Evolutionary conservation across 1,284 basidiomycete species (phyloP), one percentile per base, ranked within the genome.

Genomic region (Heterobasidion parviporum): DNA sequence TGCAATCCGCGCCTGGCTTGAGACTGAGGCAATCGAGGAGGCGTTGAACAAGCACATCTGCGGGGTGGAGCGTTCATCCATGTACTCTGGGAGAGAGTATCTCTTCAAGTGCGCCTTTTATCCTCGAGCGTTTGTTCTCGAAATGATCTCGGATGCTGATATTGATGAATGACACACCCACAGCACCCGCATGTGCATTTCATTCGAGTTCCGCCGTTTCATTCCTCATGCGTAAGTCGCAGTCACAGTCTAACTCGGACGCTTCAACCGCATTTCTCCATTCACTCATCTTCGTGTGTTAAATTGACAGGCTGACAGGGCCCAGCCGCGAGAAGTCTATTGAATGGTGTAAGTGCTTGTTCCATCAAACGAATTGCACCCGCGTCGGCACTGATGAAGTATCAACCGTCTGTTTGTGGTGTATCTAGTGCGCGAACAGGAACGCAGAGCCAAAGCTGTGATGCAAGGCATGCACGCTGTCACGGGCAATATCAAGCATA

Each of bases 71-170:
- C 72, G 78, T 56, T 75, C 81, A 3, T 87, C 80, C 61, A 71
- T 89, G 46, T 89, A 79, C 63, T 79, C 83, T 56, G 86, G 83
- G 46, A 74, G 86, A 53, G 88, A 89, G 62, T 85, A 81, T 63
- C 72, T 89, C 43, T 89, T 88, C 74, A 88, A 87, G 87, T 88
- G 65, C 67, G 85, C 70, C 15, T 8, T 38, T 48, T 38, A n/a
- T 36, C 26, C 14, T 41, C 32, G 43, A 33, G 47, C 54, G 41
- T 54, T 52, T 43, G 7, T 38, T 26, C 12, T 9, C 18, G 18
- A 38, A n/a, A 5, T n/a, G 45, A 36, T 10, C 6, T n/a, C 18
- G 38, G 33, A 45, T 34, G 47, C 14, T 47, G 48, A 53, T 32
- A 58, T 45, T 44, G 14, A 50, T 14, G 26, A 32, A n/a, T 55